These are phyloP conservation scores for Candida hungchunana DNA, from an alignment of 805 yeast genomes.

Conservation along the genomic window DNA sequence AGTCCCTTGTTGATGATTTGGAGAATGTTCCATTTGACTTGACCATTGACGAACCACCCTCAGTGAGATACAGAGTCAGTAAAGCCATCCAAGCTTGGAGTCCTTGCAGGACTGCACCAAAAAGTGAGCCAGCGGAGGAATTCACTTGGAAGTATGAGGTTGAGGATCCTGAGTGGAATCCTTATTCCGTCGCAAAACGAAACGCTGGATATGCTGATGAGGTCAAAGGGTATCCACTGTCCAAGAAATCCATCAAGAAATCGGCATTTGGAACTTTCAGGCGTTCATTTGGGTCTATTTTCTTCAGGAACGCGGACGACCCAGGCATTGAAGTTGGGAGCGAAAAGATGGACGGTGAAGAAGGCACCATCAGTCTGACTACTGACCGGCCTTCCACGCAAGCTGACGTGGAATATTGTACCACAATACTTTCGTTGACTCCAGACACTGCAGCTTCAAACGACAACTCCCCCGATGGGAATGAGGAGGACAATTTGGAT, in stretches of 20 bases:
- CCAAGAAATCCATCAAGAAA: not conserved
- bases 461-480: no score
- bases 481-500: no score
- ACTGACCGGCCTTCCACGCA: not conserved
- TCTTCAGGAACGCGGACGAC: not conserved
- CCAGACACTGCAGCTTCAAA: no score
- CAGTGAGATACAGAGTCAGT: slow-evolving; percentile 9
- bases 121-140: slow-evolving; percentile 1
- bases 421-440: no score
- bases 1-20: slow-evolving; percentile 21
- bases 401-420: no score
- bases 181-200: slow-evolving; percentile 21
- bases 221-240: not conserved
- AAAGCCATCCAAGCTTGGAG: slow-evolving; percentile 17
- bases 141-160: no score
- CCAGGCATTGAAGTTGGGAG: no score
- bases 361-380: not conserved
- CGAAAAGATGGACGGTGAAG: not conserved
- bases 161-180: slow-evolving; percentile 17
- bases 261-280: not conserved
- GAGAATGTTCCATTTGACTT: slow-evolving; percentile 25
- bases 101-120: slow-evolving; percentile 11
- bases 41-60: slow-evolving; percentile 9
- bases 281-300: not conserved
- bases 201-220: no score